Evolutionary conservation across 2,329 filamentous ascomycete species (phyloP), one percentile per base, ranked within the genome.

Genomic region (Phialophora verrucosa): DNA sequence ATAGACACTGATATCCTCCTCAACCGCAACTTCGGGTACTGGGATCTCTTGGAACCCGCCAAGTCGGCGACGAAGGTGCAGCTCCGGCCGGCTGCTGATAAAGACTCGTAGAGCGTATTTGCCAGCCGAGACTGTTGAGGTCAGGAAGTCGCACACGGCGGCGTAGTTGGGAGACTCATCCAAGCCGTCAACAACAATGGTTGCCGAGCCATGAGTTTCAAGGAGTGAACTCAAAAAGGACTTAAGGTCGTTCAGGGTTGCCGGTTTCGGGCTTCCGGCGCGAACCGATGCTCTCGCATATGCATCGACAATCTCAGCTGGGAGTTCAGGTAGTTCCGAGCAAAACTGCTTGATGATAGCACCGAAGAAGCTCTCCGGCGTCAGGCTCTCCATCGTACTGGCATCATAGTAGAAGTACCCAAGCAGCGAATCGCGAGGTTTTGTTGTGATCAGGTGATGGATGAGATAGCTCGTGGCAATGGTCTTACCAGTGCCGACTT

Each of bases 321-420:
- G 68, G n/a, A 68, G 50, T 27, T 62, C 17, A 31, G 59, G 50
- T 12, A 68, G 31, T 32, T 59, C 29, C 14, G 65, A 53, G 38
- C 68, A 68, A 27, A 68, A 61, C 51, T 69, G 68, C 35, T 66
- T 66, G 51, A 68, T n/a, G 53, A 65, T 62, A 5, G 68, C 55
- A 17, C 63, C 68, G 23, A 69, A 68, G 61, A 69, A 69, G 12
- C 65, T 69, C 49, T 68, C 55, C 27, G 64, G 63, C 17, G 68
- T 62, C 14, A 69, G 65, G 32, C 65, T 67, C 27, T 69, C 62
- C 27, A 65, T 65, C 8, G 65, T 68, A 35, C 68, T 69, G 20
- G 65, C 65, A 62, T 69, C 68, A 42, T 67, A 69, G 60, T 69
- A 69, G 59, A 67, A 69, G 57, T 67, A 68, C 1, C 58, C 68